phyloP scores from a whole-genome alignment of 2,329 filamentous ascomycete species.

The Dothistroma pini region DNA sequence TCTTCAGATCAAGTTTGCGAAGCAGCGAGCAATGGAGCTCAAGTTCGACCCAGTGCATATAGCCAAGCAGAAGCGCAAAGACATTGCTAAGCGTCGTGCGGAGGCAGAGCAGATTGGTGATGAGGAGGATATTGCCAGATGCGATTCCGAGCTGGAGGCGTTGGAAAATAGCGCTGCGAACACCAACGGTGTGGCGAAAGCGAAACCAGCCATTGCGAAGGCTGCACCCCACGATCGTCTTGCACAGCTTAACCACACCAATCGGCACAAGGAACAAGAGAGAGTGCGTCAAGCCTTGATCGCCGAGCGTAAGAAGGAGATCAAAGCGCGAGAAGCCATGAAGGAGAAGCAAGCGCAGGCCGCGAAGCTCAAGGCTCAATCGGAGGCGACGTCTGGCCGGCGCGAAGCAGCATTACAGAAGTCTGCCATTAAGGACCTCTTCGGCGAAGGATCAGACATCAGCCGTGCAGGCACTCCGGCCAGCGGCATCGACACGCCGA shows the following conservation, averaged over 20 bases:
- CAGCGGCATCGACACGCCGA: conserved; percentile 38
- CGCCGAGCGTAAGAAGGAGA: conserved; percentile 57
- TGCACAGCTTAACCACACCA: conserved; percentile 76
- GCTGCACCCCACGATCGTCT: conserved; percentile 74
- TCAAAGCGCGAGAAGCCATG: conserved; percentile 50
- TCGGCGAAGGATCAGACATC: conserved; percentile 43
- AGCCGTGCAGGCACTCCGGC: conserved; percentile 50
- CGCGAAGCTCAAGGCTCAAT: conserved; percentile 38
- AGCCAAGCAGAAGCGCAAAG: conserved; percentile 64
- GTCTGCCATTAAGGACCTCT: conserved; percentile 47
- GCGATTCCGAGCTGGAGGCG: conserved; percentile 48
- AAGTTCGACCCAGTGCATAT: conserved; percentile 51
- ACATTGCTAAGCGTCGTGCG: conserved; percentile 61
- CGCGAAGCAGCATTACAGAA: conserved; percentile 9
- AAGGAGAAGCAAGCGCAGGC: conserved; percentile 45
- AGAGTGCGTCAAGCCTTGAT: conserved; percentile 87
- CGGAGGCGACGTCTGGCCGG: conserved; percentile 25
- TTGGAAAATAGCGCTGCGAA: conserved; percentile 67
- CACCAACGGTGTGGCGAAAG: conserved; percentile 50
- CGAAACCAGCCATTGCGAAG: conserved; percentile 41
- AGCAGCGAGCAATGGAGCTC: conserved; percentile 63
- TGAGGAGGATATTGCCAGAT: conserved; percentile 50
- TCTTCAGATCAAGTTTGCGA: conserved; percentile 72
- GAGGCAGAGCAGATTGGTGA: conserved; percentile 64
- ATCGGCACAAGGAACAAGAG: conserved; percentile 80